phyloP scores from a whole-genome alignment of 768 basidiomycete species.

The Plicaturopsis crispa region DNA sequence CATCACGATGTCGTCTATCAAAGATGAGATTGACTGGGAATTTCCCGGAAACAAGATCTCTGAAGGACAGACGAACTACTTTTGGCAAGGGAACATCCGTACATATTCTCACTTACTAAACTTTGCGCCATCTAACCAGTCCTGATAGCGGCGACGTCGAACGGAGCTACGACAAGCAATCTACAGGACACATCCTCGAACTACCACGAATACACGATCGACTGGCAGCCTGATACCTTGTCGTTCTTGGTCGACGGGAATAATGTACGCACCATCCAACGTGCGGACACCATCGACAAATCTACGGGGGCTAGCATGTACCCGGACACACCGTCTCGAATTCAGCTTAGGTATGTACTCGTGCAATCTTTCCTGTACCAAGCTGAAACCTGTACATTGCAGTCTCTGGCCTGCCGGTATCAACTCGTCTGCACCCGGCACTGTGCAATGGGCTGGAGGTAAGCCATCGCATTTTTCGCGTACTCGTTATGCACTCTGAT shows the following conservation, averaged over 20 bases:
- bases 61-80: conserved; percentile 71
- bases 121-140: conserved; percentile 1
- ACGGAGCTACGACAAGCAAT: conserved; percentile 40
- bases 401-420: conserved; percentile 84
- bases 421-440: conserved; percentile 49
- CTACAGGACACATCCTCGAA: conserved; percentile 58
- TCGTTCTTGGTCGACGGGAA: conserved; percentile 67
- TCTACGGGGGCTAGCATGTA: conserved; percentile 52
- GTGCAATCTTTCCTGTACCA: background rate
- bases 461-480: background rate
- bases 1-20: conserved; percentile 75
- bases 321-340: conserved; percentile 72
- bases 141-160: conserved; percentile 32
- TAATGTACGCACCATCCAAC: conserved; percentile 60
- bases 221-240: conserved; percentile 69
- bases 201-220: conserved; percentile 78
- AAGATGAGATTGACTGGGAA: conserved; percentile 87
- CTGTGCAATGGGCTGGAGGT: conserved; percentile 74
- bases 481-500: background rate
- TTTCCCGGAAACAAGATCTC: conserved; percentile 60
- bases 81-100: conserved; percentile 72
- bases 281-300: conserved; percentile 47
- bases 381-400: background rate
- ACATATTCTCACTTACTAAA: conserved; percentile 19
- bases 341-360: conserved; percentile 73